Conservation (phyloP, 208 protist species). For the Trypanosoma vivax region DNA sequence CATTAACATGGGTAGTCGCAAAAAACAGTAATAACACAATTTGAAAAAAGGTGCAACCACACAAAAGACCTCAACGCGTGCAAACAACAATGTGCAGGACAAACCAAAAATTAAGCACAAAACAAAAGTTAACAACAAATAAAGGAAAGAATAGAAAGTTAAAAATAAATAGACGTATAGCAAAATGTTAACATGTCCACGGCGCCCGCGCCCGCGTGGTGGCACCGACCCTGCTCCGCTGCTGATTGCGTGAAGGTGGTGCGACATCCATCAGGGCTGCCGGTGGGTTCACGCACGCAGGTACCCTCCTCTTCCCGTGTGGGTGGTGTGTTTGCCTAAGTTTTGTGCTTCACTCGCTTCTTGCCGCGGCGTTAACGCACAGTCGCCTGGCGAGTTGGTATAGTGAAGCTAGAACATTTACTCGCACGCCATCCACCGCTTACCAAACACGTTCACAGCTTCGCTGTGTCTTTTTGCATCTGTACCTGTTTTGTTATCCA, state of each 20-base stretch:
- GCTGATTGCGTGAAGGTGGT: constrained; percentile 7
- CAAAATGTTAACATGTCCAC: background rate
- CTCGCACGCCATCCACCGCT: background rate
- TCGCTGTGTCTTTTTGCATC: background rate
- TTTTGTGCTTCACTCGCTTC: constrained; percentile 31
- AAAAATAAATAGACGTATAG: too few species aligned
- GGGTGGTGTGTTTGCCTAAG: constrained; percentile 8
- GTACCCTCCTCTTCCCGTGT: constrained; percentile 4
- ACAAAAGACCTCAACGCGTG: too few species aligned
- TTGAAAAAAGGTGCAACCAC: constrained; percentile 24
- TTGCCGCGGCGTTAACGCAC: constrained; percentile 14
- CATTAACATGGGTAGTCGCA: too few species aligned
- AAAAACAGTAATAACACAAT: too few species aligned
- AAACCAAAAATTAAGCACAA: too few species aligned
- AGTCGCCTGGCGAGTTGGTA: constrained; percentile 29
- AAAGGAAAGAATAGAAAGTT: too few species aligned
- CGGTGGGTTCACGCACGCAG: background rate
- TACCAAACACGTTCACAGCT: background rate
- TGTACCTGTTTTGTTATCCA: constrained; percentile 1
- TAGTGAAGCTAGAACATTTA: constrained; percentile 22
- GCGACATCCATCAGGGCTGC: constrained; percentile 24
- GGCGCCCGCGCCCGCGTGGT: background rate
- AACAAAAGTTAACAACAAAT: too few species aligned
- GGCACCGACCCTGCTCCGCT: constrained; percentile 17
- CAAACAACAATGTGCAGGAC: too few species aligned